phyloP scores from a whole-genome alignment of 306 rosid species.

The Rosa chinensis region DNA sequence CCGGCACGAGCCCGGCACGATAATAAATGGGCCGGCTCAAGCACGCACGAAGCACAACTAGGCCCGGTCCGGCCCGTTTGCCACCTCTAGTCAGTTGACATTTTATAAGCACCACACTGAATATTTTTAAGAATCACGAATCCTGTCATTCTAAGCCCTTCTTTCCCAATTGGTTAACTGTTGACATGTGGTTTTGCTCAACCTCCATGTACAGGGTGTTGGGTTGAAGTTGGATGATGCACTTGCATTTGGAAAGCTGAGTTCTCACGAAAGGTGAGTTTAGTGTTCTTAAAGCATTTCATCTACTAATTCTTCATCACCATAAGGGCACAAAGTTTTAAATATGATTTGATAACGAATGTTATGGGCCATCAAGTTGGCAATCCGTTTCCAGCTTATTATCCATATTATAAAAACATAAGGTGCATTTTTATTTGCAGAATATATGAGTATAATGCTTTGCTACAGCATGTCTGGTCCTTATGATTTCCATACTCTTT shows the following conservation, averaged over 20 bases:
- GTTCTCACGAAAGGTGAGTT: conserved; percentile 73
- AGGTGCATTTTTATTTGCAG: no score
- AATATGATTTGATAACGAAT: not conserved
- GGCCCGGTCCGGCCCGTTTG: no score
- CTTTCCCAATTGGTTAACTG: not conserved
- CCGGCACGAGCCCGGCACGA: no score
- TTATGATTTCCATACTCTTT: conserved; percentile 20
- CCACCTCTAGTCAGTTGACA: not conserved
- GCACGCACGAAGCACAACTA: no score
- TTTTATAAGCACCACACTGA: not conserved
- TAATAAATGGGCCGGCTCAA: no score
- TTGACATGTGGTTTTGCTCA: not conserved
- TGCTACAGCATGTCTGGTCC: conserved; percentile 3
- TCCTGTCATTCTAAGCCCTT: not conserved
- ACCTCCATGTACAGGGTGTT: conserved; percentile 62
- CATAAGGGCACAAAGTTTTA: not conserved
- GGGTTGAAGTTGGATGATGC: conserved; percentile 94
- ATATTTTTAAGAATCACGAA: not conserved
- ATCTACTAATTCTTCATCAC: conserved; percentile 12
- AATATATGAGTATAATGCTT: not conserved
- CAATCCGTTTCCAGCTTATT: conserved; percentile 1
- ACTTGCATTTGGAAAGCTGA: conserved; percentile 88
- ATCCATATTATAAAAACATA: no score
- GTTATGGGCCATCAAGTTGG: not conserved
- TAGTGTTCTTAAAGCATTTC: conserved; percentile 15